phyloP scores from a whole-genome alignment of 2,329 filamentous ascomycete genomes.

The Aspergillus viridinutans region DNA sequence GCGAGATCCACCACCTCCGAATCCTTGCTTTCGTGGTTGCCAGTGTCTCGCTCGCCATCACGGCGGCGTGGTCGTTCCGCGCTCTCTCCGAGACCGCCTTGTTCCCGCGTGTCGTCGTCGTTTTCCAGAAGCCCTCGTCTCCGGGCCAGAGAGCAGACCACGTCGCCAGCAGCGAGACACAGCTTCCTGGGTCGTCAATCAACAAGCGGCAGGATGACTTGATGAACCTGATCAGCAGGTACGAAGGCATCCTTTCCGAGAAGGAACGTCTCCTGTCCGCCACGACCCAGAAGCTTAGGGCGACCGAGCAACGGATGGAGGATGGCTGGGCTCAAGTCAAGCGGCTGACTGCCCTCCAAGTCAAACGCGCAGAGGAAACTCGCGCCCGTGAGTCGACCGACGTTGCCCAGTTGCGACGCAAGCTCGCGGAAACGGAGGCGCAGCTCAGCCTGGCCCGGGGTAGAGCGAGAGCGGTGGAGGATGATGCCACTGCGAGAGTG shows the following conservation, averaged over 20 bases:
- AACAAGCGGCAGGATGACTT: neutral
- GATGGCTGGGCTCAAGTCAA: constrained; percentile 3
- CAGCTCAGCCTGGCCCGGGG: neutral
- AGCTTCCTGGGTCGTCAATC: neutral
- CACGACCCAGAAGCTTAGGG: constrained; percentile 6
- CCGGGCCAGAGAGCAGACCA: neutral
- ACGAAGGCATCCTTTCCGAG: constrained; percentile 3
- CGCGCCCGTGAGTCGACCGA: neutral
- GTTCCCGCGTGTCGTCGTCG: neutral
- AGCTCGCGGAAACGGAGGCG: constrained; percentile 3
- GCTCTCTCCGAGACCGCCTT: neutral
- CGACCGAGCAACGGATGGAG: constrained; percentile 1
- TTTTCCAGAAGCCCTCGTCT: neutral
- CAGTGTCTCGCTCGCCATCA: neutral
- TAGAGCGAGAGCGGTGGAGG: neutral
- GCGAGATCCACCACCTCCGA: constrained; percentile 7
- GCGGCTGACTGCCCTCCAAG: neutral
- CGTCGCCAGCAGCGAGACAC: neutral
- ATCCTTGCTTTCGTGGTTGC: constrained; percentile 2
- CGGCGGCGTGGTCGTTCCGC: neutral
- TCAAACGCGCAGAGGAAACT: neutral
- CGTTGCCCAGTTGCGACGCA: constrained; percentile 1
- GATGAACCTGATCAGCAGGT: constrained; percentile 1
- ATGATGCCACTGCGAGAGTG: constrained; percentile 1
- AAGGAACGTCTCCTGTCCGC: constrained; percentile 1